Evolutionary conservation across 371 early-diverging fungal genomes (phyloP).

Genomic region (Furculomyces boomerangus): DNA sequence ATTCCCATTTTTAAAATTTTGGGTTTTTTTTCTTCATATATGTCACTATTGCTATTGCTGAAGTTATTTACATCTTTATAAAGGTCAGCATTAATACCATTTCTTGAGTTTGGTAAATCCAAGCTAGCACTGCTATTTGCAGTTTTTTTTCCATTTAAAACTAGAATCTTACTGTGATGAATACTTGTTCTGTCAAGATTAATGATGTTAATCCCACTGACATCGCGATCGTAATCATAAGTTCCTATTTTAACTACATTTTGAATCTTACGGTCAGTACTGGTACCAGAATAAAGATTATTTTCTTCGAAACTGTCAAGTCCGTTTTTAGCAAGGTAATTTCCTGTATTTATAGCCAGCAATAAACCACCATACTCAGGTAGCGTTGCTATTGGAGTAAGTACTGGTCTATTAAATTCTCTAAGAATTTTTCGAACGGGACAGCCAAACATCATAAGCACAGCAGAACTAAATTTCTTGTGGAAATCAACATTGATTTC

Average conservation of each 20-base stretch:
- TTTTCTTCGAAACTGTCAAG: background rate
- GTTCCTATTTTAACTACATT: background rate
- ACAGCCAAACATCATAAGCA: slow-evolving; percentile 39
- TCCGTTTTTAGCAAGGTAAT: background rate
- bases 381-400: slow-evolving; percentile 49
- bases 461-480: slow-evolving; percentile 37
- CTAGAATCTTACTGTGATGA: background rate
- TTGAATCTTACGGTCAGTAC: background rate
- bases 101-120: background rate
- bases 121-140: background rate
- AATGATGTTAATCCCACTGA: background rate
- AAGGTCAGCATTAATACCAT: too few species aligned
- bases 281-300: background rate
- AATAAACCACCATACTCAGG: slow-evolving; percentile 62
- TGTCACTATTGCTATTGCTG: too few species aligned
- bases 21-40: background rate
- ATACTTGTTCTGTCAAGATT: background rate
- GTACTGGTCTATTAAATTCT: slow-evolving; percentile 27
- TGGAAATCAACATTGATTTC: slow-evolving; percentile 38
- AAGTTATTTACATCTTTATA: too few species aligned
- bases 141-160: background rate
- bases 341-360: slow-evolving; percentile 18
- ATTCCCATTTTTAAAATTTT: slow-evolving; percentile 13
- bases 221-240: background rate
- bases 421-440: slow-evolving; percentile 16